Conservation (phyloP, 345 rosid species). For the Dipteronia dyeriana region DNA sequence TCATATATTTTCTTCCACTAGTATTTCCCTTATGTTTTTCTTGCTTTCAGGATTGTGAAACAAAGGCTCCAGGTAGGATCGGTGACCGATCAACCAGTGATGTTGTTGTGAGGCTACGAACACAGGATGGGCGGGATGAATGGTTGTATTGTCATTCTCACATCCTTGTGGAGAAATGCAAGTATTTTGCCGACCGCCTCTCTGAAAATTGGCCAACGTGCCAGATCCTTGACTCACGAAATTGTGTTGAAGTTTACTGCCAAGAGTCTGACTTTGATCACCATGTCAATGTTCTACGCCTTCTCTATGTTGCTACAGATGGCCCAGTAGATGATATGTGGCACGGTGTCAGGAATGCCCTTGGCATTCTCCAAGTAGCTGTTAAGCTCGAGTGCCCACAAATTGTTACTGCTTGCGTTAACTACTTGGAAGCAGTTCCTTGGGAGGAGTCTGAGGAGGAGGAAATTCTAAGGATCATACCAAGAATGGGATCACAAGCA, state of each 20-base stretch:
- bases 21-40: conserved; percentile 10
- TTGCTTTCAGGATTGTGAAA: conserved; percentile 36
- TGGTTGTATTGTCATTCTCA: conserved; percentile 85
- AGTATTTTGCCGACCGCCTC: conserved; percentile 83
- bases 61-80: conserved; percentile 44
- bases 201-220: conserved; percentile 93
- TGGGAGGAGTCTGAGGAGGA: conserved; percentile 98
- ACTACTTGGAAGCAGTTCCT: conserved; percentile 91
- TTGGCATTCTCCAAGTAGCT: conserved; percentile 77
- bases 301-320: conserved; percentile 57
- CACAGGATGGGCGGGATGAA: conserved; percentile 79
- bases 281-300: conserved; percentile 71
- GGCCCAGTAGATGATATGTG: conserved; percentile 54
- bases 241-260: conserved; percentile 84
- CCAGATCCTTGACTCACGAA: conserved; percentile 88
- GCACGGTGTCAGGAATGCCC: conserved; percentile 78
- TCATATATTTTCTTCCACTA: neutral
- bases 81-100: conserved; percentile 86
- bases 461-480: conserved; percentile 69
- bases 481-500: conserved; percentile 63
- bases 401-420: conserved; percentile 64
- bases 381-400: conserved; percentile 63
- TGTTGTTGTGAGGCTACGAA: conserved; percentile 83
- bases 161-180: conserved; percentile 66
- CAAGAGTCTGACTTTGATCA: conserved; percentile 73